Base-by-base conservation (phyloP, 129 eudicot genomes). In the Flaveria bidentis region DNA sequence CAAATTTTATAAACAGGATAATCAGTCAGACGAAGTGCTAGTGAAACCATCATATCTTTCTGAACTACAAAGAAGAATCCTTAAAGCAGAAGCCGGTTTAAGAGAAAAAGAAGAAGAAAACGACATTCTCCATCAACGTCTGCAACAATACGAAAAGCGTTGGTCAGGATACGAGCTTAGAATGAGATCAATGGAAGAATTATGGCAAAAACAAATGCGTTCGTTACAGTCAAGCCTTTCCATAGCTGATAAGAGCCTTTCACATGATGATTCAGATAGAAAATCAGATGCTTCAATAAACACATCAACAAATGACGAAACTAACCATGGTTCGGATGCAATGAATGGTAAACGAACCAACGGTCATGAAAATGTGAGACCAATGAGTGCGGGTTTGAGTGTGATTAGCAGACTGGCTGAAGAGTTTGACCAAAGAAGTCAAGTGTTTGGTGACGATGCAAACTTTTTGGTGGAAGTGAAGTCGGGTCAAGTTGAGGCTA, bases 171-270 rank as follows among this genome's bases (percentile, higher is more conserved):
- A 92, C 60, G 98, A 92, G 80, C 58, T 81, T 56, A 92, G 83
- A 85, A 90, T 90, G 98, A 90, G 83, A 70, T 82, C 96, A 25
- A 88, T 92, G 96, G 98, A 92, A 67, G 96, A 92, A 67, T 86
- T 90, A 71, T 92, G 98, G 98, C 98, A 90, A 72, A 90, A 90
- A 82, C 96, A 92, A 70, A 92, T 88, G 92, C 77, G 88, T 44
- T 85, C 96, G 36, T 73, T 91, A 11, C 95, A 91, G 76, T 93
- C 98, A 11, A 93, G 98, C 72, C 98, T 93, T 49, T 93, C 96
- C 74, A 88, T 90, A 50, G 96, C 96, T 0, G 90, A 88, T 79
- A 90, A 79, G 71, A 93, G 96, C 89, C 86, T 93, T 7, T 91
- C 92, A 9, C 82, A 81, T 0, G 91, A 86, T n/a, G 92, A 88